A percentile compares a stretch with the other conserved stretches of the same genome.
Conservation (phyloP, 1,284 basidiomycete genomes). For the Pholiota adiposa region DNA sequence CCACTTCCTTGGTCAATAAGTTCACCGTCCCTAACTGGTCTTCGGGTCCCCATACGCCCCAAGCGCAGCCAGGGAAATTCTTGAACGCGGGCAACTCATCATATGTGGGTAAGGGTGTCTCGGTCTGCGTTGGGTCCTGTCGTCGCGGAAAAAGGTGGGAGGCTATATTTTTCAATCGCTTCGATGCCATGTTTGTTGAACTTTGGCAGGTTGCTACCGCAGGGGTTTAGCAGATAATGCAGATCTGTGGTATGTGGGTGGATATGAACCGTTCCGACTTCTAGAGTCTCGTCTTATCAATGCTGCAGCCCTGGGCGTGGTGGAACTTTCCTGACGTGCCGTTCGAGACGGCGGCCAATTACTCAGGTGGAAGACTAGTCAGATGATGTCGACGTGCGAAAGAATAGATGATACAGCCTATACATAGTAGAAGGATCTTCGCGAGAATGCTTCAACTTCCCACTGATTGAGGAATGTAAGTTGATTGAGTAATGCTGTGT, state of each 20-base stretch:
- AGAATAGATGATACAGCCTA: not conserved
- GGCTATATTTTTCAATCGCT: constrained; percentile 31
- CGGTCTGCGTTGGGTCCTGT: constrained; percentile 1
- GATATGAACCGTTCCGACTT: not conserved
- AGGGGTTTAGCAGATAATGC: not conserved
- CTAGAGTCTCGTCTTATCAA: not conserved
- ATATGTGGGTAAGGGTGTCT: constrained; percentile 50
- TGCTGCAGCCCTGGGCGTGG: not conserved
- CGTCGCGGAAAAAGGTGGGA: constrained; percentile 25
- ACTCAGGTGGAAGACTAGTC: constrained; percentile 1
- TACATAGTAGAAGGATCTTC: too few species aligned
- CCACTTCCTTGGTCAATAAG: constrained; percentile 66
- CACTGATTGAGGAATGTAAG: not conserved
- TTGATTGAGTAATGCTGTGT: not conserved
- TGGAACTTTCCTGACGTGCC: constrained; percentile 4
- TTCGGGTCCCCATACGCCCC: constrained; percentile 72
- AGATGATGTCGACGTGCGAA: constrained; percentile 17
- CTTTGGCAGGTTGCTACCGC: not conserved
- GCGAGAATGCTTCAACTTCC: too few species aligned
- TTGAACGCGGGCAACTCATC: constrained; percentile 66
- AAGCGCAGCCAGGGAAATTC: constrained; percentile 66
- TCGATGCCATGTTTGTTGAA: constrained; percentile 25
- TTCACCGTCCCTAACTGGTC: constrained; percentile 78
- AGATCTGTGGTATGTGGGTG: not conserved
- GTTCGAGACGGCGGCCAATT: not conserved